Base-by-base conservation (phyloP, 306 rosid genomes). In the Oemleria cerasiformis region DNA sequence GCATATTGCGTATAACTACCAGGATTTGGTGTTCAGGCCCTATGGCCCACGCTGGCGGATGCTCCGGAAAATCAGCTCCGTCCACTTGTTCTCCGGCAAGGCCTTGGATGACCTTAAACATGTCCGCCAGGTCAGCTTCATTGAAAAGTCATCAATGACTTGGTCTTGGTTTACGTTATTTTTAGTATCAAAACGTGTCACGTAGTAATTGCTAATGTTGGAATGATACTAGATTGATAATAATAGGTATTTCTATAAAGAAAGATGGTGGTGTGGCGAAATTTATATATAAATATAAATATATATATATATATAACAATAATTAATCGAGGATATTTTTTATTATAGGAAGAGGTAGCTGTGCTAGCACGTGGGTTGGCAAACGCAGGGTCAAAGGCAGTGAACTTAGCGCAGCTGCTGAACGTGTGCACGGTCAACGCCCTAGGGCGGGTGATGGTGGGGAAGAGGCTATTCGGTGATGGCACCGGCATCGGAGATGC, bases 81-180 rank as follows among this genome's bases (percentile, higher is more conserved):
- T 93, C 59, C 98, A 93, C 36, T 80, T 93, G 5, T 93, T 93
- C 78, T 93, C 98, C 23, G 83, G 80, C 79, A 93, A 87, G 73
- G 96, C 96, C 23, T 44, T 93, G 65, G 96, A 90, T 17, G 96
- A 86, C 23, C 87, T 79, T 50, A 81, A 80, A 70, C 78, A 85
- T 19, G 69, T 93, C 41, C 90, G 97, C 9, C 84, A 88, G 98
- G 98, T 88, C 56, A 8, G 73, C 43, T 30, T 30, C 36, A 30
- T 30, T 30, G 36, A 30, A 30, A 30, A 30, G 36, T 30, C 36
- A 30, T 59, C 62, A 57, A 10, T 57, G 62, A 12, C 40, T 57
- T 57, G 8, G 17, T 11, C 4, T 6, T 25, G 36, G 25, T 59
- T 59, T 59, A 59, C 13, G 19, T 59, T 34, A 19, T 6, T 59